Percentiles rank a stretch among this genome's conserved stretches.
Evolutionary conservation across 768 basidiomycete species (phyloP).

Genomic region (Strobilomyces dryophilus): DNA sequence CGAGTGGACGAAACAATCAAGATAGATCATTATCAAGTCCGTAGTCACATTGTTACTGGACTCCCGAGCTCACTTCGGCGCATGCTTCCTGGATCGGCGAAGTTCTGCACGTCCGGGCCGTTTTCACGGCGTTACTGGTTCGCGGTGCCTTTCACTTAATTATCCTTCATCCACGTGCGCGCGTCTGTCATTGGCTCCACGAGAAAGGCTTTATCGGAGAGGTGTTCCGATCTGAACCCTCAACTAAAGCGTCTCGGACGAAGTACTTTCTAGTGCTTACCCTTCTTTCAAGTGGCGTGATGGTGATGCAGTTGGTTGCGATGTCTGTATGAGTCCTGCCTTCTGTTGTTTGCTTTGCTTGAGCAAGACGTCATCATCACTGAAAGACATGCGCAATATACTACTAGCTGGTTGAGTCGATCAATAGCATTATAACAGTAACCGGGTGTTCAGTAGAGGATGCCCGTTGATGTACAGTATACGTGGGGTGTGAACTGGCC

Average conservation of each 20-base stretch:
- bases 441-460: slow-evolving; percentile 69
- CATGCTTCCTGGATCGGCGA: too few relatives aligned
- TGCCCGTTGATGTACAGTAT: slow-evolving; percentile 76
- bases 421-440: slow-evolving; percentile 46
- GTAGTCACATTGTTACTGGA: background rate
- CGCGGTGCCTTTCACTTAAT: background rate
- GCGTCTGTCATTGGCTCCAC: background rate
- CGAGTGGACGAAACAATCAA: background rate
- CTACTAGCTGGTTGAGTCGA: too few relatives aligned
- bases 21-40: too few relatives aligned
- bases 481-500: slow-evolving; percentile 36
- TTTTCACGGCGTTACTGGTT: background rate
- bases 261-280: too few relatives aligned
- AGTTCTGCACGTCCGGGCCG: background rate
- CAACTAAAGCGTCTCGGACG: too few relatives aligned
- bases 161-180: background rate
- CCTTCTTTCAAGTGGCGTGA: too few relatives aligned
- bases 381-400: too few relatives aligned
- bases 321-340: too few relatives aligned
- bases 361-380: too few relatives aligned
- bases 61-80: background rate
- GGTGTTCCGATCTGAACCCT: too few relatives aligned
- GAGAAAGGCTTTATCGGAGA: background rate
- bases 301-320: too few relatives aligned
- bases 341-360: too few relatives aligned